Evolutionary conservation across 1,284 basidiomycete genomes (phyloP), one percentile per base, ranked within the genome.

Genomic region (Paramarasmius palmivorus): DNA sequence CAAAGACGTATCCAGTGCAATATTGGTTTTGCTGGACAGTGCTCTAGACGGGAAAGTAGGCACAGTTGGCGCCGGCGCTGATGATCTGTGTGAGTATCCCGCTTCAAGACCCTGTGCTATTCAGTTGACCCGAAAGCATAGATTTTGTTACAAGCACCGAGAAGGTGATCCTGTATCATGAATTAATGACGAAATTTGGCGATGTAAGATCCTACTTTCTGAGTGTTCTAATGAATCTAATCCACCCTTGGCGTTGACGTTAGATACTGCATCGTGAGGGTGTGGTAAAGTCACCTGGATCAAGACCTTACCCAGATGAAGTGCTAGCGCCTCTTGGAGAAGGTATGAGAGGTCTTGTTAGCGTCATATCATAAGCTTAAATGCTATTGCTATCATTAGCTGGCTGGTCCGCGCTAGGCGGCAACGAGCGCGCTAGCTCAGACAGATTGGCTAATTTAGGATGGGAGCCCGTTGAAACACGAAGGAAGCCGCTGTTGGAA

Each of bases 381-480:
- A 50, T 29, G 38, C 14, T 4, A 35, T 34, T n/a, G n/a, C n/a
- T 49, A 60, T 26, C n/a, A n/a, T 22, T 15, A 75, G 76, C 65
- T 42, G 72, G 70, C 2, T 76, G 71, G 73, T 71, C 67, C 7
- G 50, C 72, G 19, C 54, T 76, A 14, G 75, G 71, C 7, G 68
- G 71, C 2, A 78, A 73, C 54, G 61, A 64, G 15, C 66, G 66
- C 37, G 67, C 63, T 5, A 65, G 62, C n/a, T 56, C 72, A 0
- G 63, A 71, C 15, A 66, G 69, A 2, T 62, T 77, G 40, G 63
- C 64, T 40, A 68, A 61, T 25, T 59, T 76, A 5, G 73, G 74
- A 25, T 76, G 76, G 74, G 65, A 69, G 37, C 63, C 74, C 1
- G 65, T 59, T 2, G 67, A 73, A 53, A 67, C 69, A 12, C 63